These are phyloP conservation scores for Komagataella ulmi DNA, from an alignment of 805 yeast species.

Conservation along the genomic window DNA sequence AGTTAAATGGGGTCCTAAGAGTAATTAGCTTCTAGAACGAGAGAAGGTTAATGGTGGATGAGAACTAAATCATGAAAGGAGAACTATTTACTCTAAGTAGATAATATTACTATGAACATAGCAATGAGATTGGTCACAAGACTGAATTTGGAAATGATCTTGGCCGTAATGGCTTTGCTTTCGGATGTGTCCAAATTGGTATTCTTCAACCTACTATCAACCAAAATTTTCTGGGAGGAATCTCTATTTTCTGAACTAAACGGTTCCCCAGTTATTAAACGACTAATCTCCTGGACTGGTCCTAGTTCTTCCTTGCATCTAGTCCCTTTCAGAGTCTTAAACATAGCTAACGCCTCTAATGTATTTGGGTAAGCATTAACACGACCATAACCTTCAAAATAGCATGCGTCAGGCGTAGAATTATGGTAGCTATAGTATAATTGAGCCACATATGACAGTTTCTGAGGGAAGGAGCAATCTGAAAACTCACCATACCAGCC, in stretches of 20 bases:
- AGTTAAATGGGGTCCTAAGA: conserved; percentile 77
- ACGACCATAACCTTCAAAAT: conserved; percentile 3
- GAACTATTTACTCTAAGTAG: neutral
- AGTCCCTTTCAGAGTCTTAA: conserved; percentile 1
- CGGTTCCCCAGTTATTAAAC: neutral
- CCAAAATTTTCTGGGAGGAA: neutral
- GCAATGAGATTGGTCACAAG: neutral
- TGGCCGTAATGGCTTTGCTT: neutral
- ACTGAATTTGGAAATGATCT: neutral
- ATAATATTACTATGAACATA: neutral
- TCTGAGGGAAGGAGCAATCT: conserved; percentile 23
- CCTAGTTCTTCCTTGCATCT: neutral
- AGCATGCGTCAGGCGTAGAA: conserved; percentile 1
- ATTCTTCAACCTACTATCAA: neutral
- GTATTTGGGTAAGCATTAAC: conserved; percentile 1
- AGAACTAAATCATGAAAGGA: neutral
- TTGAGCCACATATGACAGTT: conserved; percentile 26
- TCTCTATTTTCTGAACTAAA: neutral
- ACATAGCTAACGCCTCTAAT: conserved; percentile 1
- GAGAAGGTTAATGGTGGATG: neutral
- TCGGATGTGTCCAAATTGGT: neutral
- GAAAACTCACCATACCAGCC: conserved; percentile 31
- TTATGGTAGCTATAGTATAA: conserved; percentile 14
- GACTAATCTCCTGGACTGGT: neutral
- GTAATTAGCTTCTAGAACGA: conserved; percentile 17